phyloP scores from a whole-genome alignment of 2,329 filamentous ascomycete genomes.

The Paraphoma chrysanthemicola region DNA sequence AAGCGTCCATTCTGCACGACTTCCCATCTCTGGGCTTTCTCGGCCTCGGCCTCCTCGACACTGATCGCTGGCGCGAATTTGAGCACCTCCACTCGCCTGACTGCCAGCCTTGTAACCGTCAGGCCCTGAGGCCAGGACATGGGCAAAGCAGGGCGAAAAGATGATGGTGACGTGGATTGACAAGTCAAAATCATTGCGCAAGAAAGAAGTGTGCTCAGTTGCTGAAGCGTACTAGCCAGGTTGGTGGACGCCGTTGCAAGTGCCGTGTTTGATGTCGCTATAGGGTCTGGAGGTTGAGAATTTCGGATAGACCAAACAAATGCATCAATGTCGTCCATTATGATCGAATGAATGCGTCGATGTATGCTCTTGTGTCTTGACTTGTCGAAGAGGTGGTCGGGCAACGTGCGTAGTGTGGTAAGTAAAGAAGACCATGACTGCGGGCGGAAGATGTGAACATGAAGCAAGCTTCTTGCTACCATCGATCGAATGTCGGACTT shows the following conservation, averaged over 20 bases:
- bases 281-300: background rate
- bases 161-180: conserved; percentile 10
- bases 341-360: conserved; percentile 57
- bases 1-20: conserved; percentile 47
- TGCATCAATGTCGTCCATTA: conserved; percentile 62
- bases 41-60: conserved; percentile 46
- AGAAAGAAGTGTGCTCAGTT: conserved; percentile 15
- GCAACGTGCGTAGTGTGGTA: conserved; percentile 56
- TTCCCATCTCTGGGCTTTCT: conserved; percentile 43
- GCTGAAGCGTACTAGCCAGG: conserved; percentile 18
- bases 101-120: conserved; percentile 39
- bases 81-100: conserved; percentile 41
- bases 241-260: conserved; percentile 18
- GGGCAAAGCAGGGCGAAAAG: conserved; percentile 30
- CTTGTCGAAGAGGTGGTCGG: conserved; percentile 59
- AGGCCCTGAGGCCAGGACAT: conserved; percentile 35
- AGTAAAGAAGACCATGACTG: conserved; percentile 59
- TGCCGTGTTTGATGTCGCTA: conserved; percentile 6
- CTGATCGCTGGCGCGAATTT: conserved; percentile 48
- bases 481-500: conserved; percentile 26
- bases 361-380: conserved; percentile 56
- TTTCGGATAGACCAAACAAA: conserved; percentile 48
- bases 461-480: conserved; percentile 54
- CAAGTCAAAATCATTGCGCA: conserved; percentile 21
- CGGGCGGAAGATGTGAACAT: conserved; percentile 66